Conservation (phyloP, 768 basidiomycete species). For the Panellus pusillus region DNA sequence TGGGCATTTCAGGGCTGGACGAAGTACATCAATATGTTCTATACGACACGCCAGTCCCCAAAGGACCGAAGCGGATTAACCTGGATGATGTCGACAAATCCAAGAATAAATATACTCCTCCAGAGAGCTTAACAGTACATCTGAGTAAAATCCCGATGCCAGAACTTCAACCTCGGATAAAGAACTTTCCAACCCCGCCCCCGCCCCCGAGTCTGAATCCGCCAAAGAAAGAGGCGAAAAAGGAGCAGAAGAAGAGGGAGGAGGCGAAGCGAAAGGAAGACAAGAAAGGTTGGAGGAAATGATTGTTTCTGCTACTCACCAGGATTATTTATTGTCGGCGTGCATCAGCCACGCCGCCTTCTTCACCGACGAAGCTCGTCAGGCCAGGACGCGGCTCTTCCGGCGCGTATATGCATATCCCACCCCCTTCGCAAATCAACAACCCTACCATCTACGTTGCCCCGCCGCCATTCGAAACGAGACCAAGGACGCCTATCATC, state of each 20-base stretch:
- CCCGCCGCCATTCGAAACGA: constrained; percentile 27
- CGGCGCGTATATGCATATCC: constrained; percentile 32
- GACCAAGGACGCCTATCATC: constrained; percentile 6
- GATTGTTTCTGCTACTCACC: constrained; percentile 31
- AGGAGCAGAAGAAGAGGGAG: constrained; percentile 39
- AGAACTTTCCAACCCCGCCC: background rate
- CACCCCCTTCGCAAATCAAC: constrained; percentile 44
- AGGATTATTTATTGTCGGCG: background rate
- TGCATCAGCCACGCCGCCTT: constrained; percentile 9
- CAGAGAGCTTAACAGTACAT: constrained; percentile 67
- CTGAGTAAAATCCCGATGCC: constrained; percentile 88
- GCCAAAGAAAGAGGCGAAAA: constrained; percentile 28
- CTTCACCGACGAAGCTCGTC: constrained; percentile 23
- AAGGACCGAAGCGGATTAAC: constrained; percentile 68
- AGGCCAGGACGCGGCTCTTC: constrained; percentile 26
- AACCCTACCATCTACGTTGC: constrained; percentile 40
- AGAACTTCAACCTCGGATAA: constrained; percentile 63
- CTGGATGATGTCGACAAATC: constrained; percentile 54
- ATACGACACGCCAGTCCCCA: constrained; percentile 55
- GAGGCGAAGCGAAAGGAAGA: constrained; percentile 32
- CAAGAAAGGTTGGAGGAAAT: constrained; percentile 34
- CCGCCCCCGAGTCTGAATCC: constrained; percentile 22
- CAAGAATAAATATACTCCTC: constrained; percentile 59
- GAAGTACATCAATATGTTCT: constrained; percentile 74
- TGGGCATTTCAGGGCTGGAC: constrained; percentile 38